These are phyloP conservation scores for Fagopyrum esculentum DNA, from an alignment of 148 eudicot species.

Conservation along the genomic window DNA sequence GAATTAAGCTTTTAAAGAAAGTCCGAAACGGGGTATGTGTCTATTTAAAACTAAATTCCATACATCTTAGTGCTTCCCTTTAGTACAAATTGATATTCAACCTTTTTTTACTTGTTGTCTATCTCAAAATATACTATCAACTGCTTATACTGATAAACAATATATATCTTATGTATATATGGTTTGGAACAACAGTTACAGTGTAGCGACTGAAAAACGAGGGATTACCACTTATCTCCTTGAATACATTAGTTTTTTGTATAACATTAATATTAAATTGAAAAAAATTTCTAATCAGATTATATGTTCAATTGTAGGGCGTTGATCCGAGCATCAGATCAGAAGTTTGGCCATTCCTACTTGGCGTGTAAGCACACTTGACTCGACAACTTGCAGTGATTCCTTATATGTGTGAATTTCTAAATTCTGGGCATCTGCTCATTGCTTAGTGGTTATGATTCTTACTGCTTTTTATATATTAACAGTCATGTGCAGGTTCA, in stretches of 20 bases:
- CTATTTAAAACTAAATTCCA: not conserved
- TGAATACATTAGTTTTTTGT: not conserved
- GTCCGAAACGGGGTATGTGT: constrained; percentile 81
- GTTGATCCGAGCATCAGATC: constrained; percentile 82
- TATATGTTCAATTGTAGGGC: constrained; percentile 43
- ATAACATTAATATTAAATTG: not conserved
- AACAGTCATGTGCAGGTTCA: not conserved
- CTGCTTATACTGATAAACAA: not conserved
- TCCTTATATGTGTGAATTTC: not conserved
- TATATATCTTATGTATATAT: not conserved
- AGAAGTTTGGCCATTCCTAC: constrained; percentile 99
- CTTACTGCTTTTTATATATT: not conserved
- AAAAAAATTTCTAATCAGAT: not conserved
- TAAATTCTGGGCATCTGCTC: not conserved
- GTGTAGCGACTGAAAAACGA: not conserved
- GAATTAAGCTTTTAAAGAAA: constrained; percentile 82
- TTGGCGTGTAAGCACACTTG: constrained; percentile 77
- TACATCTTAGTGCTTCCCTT: not conserved
- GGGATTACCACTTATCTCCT: not conserved
- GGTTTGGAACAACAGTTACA: not conserved
- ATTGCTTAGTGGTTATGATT: not conserved
- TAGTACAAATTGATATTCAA: not conserved
- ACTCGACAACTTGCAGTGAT: not conserved
- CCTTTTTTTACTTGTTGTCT: not conserved
- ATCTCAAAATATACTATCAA: not conserved